A percentile compares a stretch with the other conserved stretches of the same genome.
Conservation (phyloP, 305 asterid genomes). For the Coffea humblotiana region DNA sequence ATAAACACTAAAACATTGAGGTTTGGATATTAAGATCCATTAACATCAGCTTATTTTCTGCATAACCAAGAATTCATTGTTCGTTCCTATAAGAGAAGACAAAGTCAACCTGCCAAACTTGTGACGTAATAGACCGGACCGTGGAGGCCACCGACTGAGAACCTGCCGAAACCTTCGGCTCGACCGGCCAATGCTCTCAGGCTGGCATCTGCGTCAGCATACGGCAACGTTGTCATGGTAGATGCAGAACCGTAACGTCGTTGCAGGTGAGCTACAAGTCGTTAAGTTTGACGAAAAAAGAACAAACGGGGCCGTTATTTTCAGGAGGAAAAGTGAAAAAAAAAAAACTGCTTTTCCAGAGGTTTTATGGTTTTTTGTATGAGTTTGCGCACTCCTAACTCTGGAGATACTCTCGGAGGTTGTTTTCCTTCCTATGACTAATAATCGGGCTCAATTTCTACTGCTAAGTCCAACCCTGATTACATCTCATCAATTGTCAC, state of each 20-base stretch:
- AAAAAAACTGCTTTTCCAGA: too few relatives aligned
- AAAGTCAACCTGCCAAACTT: slow-evolving; percentile 26
- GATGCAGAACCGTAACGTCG: background rate
- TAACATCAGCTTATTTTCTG: background rate
- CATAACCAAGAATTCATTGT: background rate
- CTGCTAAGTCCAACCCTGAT: too few relatives aligned
- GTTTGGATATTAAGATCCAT: background rate
- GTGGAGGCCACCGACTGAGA: slow-evolving; percentile 38
- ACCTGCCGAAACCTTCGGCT: slow-evolving; percentile 49
- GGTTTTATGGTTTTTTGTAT: too few relatives aligned
- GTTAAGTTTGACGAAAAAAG: background rate
- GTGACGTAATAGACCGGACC: slow-evolving; percentile 34
- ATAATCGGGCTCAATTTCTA: too few relatives aligned
- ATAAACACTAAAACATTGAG: background rate
- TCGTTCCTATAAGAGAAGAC: background rate
- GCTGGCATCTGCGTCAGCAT: slow-evolving; percentile 31
- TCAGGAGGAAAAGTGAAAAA: too few relatives aligned
- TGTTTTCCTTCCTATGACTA: too few relatives aligned
- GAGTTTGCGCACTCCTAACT: too few relatives aligned
- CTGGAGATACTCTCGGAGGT: too few relatives aligned
- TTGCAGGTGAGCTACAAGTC: background rate
- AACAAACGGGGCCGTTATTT: background rate
- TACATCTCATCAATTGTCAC: too few relatives aligned
- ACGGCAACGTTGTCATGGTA: slow-evolving; percentile 29
- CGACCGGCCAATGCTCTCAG: slow-evolving; percentile 35